Conservation (phyloP, 768 basidiomycete species). For the Piloderma croceum region DNA sequence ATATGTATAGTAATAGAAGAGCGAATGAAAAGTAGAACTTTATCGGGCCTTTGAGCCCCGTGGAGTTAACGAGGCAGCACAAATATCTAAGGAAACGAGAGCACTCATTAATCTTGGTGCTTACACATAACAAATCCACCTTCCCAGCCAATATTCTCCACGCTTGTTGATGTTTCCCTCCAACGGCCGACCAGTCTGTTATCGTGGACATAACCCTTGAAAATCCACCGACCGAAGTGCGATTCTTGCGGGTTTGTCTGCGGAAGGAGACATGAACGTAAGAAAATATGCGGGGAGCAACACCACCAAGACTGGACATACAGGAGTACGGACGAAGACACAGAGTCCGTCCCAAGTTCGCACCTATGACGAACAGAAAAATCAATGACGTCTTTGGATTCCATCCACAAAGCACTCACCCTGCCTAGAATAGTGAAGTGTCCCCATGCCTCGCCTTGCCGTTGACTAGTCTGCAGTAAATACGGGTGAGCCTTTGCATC, state of each 20-base stretch:
- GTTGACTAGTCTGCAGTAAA: constrained; percentile 34
- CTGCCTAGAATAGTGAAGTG: constrained; percentile 40
- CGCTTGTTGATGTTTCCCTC: constrained; percentile 43
- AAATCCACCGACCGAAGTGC: constrained; percentile 41
- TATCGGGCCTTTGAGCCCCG: too few relatives aligned
- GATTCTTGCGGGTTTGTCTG: constrained; percentile 29
- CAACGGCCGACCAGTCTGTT: constrained; percentile 48
- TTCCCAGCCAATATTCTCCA: constrained; percentile 38
- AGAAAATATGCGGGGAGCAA: too few relatives aligned
- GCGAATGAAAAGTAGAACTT: too few relatives aligned
- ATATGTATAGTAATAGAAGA: too few relatives aligned
- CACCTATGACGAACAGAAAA: too few relatives aligned
- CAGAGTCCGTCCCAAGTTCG: constrained; percentile 49
- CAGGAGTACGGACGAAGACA: constrained; percentile 40
- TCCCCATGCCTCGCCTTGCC: constrained; percentile 47
- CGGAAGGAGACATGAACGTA: constrained; percentile 3
- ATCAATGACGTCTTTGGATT: too few relatives aligned
- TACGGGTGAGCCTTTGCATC: background rate
- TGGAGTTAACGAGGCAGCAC: too few relatives aligned
- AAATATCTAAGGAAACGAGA: too few relatives aligned
- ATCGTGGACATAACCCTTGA: constrained; percentile 47
- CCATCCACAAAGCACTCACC: too few relatives aligned
- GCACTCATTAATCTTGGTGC: too few relatives aligned
- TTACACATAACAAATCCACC: constrained; percentile 43
- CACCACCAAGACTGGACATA: constrained; percentile 21